phyloP scores from a whole-genome alignment of 148 eudicot genomes.

The Hydrangea macrophylla region DNA sequence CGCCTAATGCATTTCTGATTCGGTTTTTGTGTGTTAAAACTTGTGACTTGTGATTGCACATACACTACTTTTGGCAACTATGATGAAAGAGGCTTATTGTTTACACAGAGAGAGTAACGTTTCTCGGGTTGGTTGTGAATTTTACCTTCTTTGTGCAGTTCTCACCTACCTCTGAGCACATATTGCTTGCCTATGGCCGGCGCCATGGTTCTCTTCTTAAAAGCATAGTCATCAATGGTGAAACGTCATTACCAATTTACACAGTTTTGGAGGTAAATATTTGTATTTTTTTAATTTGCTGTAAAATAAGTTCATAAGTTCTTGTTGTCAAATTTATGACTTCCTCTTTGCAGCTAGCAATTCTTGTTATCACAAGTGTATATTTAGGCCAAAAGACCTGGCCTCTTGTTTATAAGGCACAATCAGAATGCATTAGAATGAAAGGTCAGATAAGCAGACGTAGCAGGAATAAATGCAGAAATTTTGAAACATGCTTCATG shows the following conservation, averaged over 20 bases:
- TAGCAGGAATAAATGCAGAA: too few species aligned
- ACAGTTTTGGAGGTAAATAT: constrained; percentile 28
- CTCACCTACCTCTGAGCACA: constrained; percentile 31
- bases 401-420: too few species aligned
- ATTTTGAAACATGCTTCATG: too few species aligned
- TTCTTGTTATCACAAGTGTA: neutral
- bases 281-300: neutral
- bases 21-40: neutral
- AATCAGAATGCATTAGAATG: too few species aligned
- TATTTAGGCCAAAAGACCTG: too few species aligned
- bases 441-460: too few species aligned
- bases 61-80: neutral
- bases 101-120: too few species aligned
- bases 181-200: constrained; percentile 32
- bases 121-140: constrained; percentile 3
- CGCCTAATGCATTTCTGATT: neutral
- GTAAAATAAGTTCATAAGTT: neutral
- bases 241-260: constrained; percentile 27
- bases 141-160: constrained; percentile 20
- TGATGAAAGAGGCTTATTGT: neutral
- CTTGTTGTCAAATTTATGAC: neutral
- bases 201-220: constrained; percentile 32
- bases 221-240: constrained; percentile 29
- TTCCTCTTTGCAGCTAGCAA: neutral
- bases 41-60: neutral